phyloP scores from a whole-genome alignment of 1,139 yeast species.

The Scheffersomyces cryptocercus region DNA sequence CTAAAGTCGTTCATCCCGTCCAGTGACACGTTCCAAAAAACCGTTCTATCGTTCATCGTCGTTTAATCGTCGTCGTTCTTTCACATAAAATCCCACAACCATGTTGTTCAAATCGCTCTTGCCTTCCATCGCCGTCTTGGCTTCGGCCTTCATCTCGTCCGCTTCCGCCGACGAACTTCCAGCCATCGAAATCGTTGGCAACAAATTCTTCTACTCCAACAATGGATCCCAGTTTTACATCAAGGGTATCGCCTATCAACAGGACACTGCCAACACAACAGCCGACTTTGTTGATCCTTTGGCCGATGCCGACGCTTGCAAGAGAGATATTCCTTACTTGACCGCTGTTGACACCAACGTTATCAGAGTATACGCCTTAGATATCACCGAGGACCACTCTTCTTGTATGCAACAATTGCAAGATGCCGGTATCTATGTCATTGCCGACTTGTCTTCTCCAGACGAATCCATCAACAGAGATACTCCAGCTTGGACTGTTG shows the following conservation, averaged over 20 bases:
- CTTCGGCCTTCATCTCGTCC: not conserved
- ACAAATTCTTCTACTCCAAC: slow-evolving; percentile 45
- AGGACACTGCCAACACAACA: slow-evolving; percentile 33
- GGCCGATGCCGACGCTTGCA: slow-evolving; percentile 68
- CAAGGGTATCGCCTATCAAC: slow-evolving; percentile 51
- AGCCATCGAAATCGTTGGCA: slow-evolving; percentile 44
- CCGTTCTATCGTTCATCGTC: too few species aligned
- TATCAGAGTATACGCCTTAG: slow-evolving; percentile 70
- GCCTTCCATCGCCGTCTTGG: slow-evolving; percentile 1
- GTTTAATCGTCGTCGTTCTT: too few species aligned
- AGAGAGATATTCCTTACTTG: slow-evolving; percentile 77
- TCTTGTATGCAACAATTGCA: slow-evolving; percentile 84
- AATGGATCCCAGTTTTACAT: slow-evolving; percentile 48
- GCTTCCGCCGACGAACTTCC: slow-evolving; percentile 26
- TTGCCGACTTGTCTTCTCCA: slow-evolving; percentile 88
- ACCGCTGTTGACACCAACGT: slow-evolving; percentile 79
- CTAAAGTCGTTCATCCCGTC: too few species aligned
- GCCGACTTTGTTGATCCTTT: slow-evolving; percentile 68
- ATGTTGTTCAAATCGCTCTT: slow-evolving; percentile 1
- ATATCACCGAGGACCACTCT: slow-evolving; percentile 79
- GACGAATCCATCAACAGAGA: slow-evolving; percentile 72
- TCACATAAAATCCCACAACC: too few species aligned
- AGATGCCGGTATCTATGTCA: slow-evolving; percentile 84
- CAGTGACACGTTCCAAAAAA: too few species aligned
- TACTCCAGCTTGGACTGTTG: slow-evolving; percentile 70